Conservation (phyloP, 768 basidiomycete genomes). For the Lentinula guzmanii region DNA sequence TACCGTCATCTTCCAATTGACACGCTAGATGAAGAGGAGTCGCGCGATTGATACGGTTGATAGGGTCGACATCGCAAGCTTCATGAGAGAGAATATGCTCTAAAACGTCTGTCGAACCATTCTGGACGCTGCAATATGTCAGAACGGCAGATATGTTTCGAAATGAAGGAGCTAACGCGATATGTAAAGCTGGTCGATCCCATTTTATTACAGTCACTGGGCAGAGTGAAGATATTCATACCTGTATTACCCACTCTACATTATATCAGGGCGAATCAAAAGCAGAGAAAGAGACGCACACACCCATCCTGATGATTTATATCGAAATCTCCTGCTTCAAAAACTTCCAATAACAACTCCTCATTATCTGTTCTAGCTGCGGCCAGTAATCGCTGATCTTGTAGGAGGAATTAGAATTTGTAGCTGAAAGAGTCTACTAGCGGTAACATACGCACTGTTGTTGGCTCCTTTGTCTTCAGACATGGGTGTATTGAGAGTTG, state of each 20-base stretch:
- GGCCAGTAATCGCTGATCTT: constrained; percentile 68
- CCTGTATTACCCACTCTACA: constrained; percentile 72
- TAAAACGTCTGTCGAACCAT: constrained; percentile 57
- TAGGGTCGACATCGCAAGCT: constrained; percentile 75
- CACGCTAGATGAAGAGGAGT: constrained; percentile 80
- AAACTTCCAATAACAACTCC: constrained; percentile 56
- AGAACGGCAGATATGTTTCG: background rate
- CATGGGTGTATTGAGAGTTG: constrained; percentile 12
- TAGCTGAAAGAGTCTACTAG: background rate
- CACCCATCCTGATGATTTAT: constrained; percentile 80
- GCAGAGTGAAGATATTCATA: constrained; percentile 24
- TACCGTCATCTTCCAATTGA: constrained; percentile 44
- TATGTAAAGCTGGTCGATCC: constrained; percentile 51
- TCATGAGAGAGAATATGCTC: constrained; percentile 72
- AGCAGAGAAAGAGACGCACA: constrained; percentile 21
- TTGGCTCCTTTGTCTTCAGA: constrained; percentile 20
- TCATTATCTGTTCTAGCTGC: constrained; percentile 73
- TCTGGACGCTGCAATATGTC: constrained; percentile 32
- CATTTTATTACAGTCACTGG: background rate
- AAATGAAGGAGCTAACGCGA: constrained; percentile 45
- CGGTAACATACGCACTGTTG: constrained; percentile 21
- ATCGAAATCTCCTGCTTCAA: constrained; percentile 52
- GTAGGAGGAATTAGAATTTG: background rate
- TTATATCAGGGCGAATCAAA: constrained; percentile 15
- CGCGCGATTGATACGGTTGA: constrained; percentile 60